Percentiles rank a stretch among this genome's conserved stretches.
Conservation (phyloP, 352 stramenopile species). For the Globisporangium splendens region DNA sequence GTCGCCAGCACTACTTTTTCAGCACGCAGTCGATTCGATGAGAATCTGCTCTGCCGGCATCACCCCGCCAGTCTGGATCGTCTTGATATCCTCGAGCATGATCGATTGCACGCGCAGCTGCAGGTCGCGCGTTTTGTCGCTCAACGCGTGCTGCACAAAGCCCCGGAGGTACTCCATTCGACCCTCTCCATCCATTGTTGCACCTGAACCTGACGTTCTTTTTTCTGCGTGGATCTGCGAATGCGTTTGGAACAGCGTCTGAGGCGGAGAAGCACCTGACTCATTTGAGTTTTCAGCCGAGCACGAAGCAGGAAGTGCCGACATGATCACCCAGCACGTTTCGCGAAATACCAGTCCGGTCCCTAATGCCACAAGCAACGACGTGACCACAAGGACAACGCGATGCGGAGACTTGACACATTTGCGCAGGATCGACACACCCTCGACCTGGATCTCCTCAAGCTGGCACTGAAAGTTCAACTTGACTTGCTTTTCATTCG, state of each 20-base stretch:
- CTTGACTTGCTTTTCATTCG: not conserved
- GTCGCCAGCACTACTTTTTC: too few species aligned
- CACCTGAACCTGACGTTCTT: not conserved
- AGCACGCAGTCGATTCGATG: too few species aligned
- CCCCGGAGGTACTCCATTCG: not conserved
- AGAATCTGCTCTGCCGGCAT: too few species aligned
- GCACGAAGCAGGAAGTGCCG: not conserved
- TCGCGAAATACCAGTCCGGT: slow-evolving; percentile 6
- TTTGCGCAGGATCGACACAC: not conserved
- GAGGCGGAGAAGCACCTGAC: not conserved
- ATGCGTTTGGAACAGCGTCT: slow-evolving; percentile 5
- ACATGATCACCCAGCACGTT: slow-evolving; percentile 9
- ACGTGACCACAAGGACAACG: not conserved
- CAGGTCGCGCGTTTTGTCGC: slow-evolving; percentile 1
- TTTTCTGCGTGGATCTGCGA: slow-evolving; percentile 4
- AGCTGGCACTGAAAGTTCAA: not conserved
- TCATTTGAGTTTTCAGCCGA: not conserved
- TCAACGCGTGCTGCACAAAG: not conserved
- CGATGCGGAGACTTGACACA: slow-evolving; percentile 2
- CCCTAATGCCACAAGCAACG: not conserved
- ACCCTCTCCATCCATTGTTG: not conserved
- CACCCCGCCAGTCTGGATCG: not conserved
- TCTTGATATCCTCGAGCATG: slow-evolving; percentile 4
- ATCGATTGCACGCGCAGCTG: slow-evolving; percentile 6
- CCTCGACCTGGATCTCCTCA: not conserved